phyloP scores from a whole-genome alignment of 805 yeast genomes.

The Cyberlindnera mississippiensis region DNA sequence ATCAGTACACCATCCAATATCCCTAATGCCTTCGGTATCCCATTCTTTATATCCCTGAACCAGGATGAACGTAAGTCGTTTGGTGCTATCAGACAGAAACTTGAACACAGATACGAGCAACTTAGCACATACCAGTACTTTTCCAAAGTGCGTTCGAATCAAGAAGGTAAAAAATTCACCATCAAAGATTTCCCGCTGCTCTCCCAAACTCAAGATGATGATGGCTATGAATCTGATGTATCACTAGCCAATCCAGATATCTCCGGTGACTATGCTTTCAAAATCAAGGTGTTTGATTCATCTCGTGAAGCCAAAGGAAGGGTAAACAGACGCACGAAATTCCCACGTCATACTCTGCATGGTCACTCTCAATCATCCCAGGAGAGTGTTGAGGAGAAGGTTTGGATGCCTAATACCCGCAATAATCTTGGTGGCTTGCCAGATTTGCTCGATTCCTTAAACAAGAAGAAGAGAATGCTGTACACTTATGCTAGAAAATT shows the following conservation, averaged over 20 bases:
- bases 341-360: background rate
- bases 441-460: conserved; percentile 31
- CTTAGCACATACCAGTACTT: conserved; percentile 42
- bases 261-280: conserved; percentile 47
- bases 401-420: conserved; percentile 43
- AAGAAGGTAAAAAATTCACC: conserved; percentile 11
- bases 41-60: conserved; percentile 62
- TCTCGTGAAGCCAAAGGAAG: conserved; percentile 20
- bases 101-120: conserved; percentile 47
- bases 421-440: conserved; percentile 41
- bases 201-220: conserved; percentile 30
- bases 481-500: conserved; percentile 29
- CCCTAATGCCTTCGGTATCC: conserved; percentile 63
- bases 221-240: conserved; percentile 42
- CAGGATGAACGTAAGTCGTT: conserved; percentile 51
- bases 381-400: conserved; percentile 17
- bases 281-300: conserved; percentile 37
- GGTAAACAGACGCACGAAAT: conserved; percentile 16
- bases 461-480: conserved; percentile 26
- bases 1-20: conserved; percentile 36
- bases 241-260: conserved; percentile 51
- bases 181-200: conserved; percentile 36
- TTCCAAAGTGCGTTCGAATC: conserved; percentile 23
- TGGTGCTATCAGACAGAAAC: conserved; percentile 52
- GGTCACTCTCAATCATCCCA: background rate